Evolutionary conservation across 1,284 basidiomycete species (phyloP).

Genomic region (Sanghuangporus sanghuang): DNA sequence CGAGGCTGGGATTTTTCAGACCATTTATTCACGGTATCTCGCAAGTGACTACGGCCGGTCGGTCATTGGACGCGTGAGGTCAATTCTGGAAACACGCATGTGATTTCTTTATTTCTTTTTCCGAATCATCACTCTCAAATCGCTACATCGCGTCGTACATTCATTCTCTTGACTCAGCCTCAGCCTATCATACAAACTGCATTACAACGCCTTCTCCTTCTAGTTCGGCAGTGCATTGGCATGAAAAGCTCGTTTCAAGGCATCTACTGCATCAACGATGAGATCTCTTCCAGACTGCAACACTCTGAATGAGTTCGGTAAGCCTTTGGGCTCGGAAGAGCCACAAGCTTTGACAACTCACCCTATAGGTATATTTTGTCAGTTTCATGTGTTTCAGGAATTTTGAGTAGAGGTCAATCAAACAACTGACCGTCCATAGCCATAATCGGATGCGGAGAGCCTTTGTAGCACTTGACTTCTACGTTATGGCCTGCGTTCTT

Average conservation of each 20-base stretch:
- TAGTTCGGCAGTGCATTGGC: neutral
- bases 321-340: neutral
- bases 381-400: neutral
- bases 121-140: neutral
- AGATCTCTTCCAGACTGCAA: conserved; percentile 46
- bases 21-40: neutral
- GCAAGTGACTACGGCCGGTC: no score
- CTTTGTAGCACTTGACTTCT: conserved; percentile 51
- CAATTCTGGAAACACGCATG: neutral
- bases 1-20: neutral
- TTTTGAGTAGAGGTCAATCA: neutral
- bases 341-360: neutral
- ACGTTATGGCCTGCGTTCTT: conserved; percentile 47
- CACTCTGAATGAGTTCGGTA: conserved; percentile 29
- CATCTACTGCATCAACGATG: conserved; percentile 48
- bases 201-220: neutral
- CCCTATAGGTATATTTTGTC: neutral
- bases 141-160: neutral
- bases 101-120: neutral
- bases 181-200: neutral
- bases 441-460: conserved; percentile 64
- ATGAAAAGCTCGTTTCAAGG: conserved; percentile 41
- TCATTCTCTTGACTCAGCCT: neutral
- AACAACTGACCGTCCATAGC: conserved; percentile 55
- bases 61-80: neutral